Evolutionary conservation across 1,284 basidiomycete species (phyloP).

Genomic region (Puccinia hordei): DNA sequence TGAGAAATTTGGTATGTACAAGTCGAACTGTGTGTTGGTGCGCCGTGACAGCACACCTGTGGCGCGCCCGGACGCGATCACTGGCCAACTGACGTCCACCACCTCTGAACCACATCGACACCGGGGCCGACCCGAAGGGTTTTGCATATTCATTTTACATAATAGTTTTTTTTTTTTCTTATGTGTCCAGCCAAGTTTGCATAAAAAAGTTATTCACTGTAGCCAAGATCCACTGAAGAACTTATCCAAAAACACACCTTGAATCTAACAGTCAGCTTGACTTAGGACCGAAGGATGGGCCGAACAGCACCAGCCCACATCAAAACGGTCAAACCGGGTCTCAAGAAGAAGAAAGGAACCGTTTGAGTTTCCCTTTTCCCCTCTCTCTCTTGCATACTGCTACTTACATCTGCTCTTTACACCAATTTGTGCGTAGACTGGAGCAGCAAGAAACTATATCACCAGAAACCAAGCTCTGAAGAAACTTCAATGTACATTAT

Average conservation of each 20-base stretch:
- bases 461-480: slow-evolving; percentile 76
- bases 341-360: slow-evolving; percentile 44
- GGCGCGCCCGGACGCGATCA: no score
- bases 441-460: slow-evolving; percentile 57
- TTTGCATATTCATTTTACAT: slow-evolving; percentile 14
- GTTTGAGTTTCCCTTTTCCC: not conserved
- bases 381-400: not conserved
- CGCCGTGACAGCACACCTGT: not conserved
- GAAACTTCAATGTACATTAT: slow-evolving; percentile 86
- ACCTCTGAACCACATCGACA: not conserved
- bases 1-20: no score
- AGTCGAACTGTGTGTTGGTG: not conserved
- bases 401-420: not conserved
- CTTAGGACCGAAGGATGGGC: not conserved
- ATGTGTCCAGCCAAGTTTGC: no score
- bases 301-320: slow-evolving; percentile 19
- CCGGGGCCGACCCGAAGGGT: not conserved
- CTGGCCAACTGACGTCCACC: not conserved
- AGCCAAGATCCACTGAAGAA: no score
- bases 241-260: not conserved
- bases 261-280: not conserved
- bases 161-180: not conserved
- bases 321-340: slow-evolving; percentile 28
- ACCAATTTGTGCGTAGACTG: not conserved
- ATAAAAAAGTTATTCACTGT: no score